A percentile compares a stretch with the other conserved stretches of the same genome.
Conservation (phyloP, 257 asterid genomes). For the Cynanchum wilfordii region DNA sequence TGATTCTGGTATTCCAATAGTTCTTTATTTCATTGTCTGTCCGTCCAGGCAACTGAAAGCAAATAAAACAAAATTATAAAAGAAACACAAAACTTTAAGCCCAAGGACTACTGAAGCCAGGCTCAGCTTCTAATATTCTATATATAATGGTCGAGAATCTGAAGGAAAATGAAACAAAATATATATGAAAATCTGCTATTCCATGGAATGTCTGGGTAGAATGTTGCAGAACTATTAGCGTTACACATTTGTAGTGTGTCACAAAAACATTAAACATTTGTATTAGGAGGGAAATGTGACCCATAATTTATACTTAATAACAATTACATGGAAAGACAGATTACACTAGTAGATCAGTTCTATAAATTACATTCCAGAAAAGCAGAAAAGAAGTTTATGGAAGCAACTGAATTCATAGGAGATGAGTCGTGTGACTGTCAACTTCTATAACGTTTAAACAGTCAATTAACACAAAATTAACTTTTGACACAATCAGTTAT, state of each 20-base stretch:
- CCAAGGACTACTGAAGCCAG: background rate
- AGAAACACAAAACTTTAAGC: background rate
- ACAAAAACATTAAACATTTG: background rate
- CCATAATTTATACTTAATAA: background rate
- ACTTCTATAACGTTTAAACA: background rate
- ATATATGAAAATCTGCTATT: background rate
- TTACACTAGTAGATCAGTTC: background rate
- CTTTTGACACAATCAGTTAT: background rate
- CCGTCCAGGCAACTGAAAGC: slow-evolving; percentile 79
- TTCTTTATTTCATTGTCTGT: slow-evolving; percentile 92
- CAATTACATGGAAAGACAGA: background rate
- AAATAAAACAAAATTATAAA: slow-evolving; percentile 13
- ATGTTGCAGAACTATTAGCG: background rate
- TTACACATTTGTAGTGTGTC: background rate
- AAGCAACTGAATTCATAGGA: background rate
- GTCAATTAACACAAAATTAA: background rate
- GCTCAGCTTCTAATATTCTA: background rate
- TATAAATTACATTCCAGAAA: background rate
- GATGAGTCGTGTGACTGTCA: background rate
- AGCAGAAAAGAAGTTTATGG: background rate
- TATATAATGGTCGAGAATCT: background rate
- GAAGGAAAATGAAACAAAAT: background rate
- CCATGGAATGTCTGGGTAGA: background rate
- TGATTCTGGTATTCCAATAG: slow-evolving; percentile 84
- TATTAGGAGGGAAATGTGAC: background rate